Percentiles rank a stretch among this genome's conserved stretches.
These are phyloP conservation scores for Fusarium illudens DNA, from an alignment of 2,329 filamentous ascomycete genomes.

Conservation along the genomic window DNA sequence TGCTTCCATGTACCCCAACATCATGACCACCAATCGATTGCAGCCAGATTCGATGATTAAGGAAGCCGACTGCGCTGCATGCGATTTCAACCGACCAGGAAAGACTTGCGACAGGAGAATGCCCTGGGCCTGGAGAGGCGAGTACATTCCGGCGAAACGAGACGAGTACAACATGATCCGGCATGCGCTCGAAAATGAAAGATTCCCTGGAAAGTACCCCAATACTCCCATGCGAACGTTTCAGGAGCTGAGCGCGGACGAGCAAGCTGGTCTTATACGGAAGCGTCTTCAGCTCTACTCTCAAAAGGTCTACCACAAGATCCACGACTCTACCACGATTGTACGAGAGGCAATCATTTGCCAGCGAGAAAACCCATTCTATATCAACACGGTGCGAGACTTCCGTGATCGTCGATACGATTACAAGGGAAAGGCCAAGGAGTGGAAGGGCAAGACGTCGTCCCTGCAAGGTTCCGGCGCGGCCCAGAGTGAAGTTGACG, in stretches of 20 bases:
- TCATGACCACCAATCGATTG: slow-evolving; percentile 98
- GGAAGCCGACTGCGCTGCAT: slow-evolving; percentile 94
- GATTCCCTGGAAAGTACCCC: slow-evolving; percentile 81
- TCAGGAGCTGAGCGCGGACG: slow-evolving; percentile 80
- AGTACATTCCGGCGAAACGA: slow-evolving; percentile 93
- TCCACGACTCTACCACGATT: slow-evolving; percentile 92
- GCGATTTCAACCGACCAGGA: slow-evolving; percentile 96
- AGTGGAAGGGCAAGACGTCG: slow-evolving; percentile 98
- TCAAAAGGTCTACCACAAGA: slow-evolving; percentile 99
- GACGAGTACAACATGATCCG: slow-evolving; percentile 99
- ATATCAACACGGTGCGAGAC: slow-evolving; percentile 93
- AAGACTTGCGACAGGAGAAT: slow-evolving; percentile 95
- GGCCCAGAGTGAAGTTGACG: slow-evolving; percentile 78
- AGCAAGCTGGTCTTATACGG: slow-evolving; percentile 81
- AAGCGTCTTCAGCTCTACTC: slow-evolving; percentile 93
- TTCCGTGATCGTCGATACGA: slow-evolving; percentile 98
- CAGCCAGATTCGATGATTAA: slow-evolving; percentile 99
- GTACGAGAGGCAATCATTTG: slow-evolving; percentile 97
- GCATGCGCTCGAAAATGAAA: slow-evolving; percentile 89
- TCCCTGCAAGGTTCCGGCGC: slow-evolving; percentile 85
- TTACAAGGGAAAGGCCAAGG: slow-evolving; percentile 97
- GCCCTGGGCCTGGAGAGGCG: slow-evolving; percentile 98
- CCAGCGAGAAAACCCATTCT: slow-evolving; percentile 97
- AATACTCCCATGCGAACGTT: slow-evolving; percentile 78
- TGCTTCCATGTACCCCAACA: slow-evolving; percentile 99